A percentile compares a stretch with the other conserved stretches of the same genome.
These are phyloP conservation scores for Scenedesmus sp. DNA, from an alignment of 163 green algal species.

Conservation along the genomic window DNA sequence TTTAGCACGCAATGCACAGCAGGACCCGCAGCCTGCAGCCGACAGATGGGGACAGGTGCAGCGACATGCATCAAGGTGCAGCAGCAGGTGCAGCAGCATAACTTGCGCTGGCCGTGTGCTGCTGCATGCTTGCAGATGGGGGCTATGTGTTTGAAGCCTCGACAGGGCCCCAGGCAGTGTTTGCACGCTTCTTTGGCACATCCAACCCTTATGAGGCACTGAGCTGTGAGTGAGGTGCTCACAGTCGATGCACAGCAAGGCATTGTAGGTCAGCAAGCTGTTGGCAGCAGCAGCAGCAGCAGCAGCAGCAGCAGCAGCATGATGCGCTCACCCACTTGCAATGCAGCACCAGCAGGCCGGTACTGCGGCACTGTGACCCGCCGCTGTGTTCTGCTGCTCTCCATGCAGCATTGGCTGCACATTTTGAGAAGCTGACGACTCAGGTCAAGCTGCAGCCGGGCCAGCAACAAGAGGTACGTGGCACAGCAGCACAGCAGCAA, in stretches of 20 bases:
- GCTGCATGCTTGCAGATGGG: slow-evolving; percentile 58
- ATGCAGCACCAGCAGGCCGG: not conserved
- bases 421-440: slow-evolving; percentile 73
- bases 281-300: not conserved
- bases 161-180: slow-evolving; percentile 67
- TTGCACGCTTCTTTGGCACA: slow-evolving; percentile 85
- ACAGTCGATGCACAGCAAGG: not conserved
- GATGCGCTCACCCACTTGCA: not conserved
- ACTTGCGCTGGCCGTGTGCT: not conserved
- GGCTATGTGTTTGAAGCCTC: slow-evolving; percentile 70
- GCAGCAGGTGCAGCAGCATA: not conserved
- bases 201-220: slow-evolving; percentile 86
- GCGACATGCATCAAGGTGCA: not conserved
- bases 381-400: not conserved
- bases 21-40: not conserved
- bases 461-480: slow-evolving; percentile 74
- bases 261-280: not conserved
- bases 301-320: not conserved
- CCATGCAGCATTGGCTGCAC: slow-evolving; percentile 65
- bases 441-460: slow-evolving; percentile 65
- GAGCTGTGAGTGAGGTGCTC: slow-evolving; percentile 61
- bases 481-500: no score
- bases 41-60: not conserved
- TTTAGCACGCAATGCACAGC: not conserved
- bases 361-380: not conserved